A percentile compares a stretch with the other conserved stretches of the same genome.
Conservation (phyloP, 768 basidiomycete genomes). For the Russula sp. region DNA sequence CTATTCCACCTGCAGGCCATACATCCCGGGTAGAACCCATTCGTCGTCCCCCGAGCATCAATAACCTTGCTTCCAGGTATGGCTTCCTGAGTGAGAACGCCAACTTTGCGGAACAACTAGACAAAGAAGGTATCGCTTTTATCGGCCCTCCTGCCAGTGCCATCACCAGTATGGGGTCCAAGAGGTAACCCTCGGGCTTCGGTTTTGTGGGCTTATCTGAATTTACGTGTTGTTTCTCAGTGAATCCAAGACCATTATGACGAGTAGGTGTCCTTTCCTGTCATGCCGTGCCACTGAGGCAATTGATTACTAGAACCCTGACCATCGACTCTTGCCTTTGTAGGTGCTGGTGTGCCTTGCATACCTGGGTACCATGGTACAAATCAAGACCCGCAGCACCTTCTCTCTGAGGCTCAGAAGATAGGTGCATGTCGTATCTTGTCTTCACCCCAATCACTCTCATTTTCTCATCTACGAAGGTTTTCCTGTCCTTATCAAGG, state of each 20-base stretch:
- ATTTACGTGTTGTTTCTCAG: conserved; percentile 39
- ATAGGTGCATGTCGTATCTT: conserved; percentile 50
- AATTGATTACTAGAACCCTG: conserved; percentile 10
- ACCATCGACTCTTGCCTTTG: background rate
- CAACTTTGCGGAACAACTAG: conserved; percentile 67
- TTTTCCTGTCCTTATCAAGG: conserved; percentile 93
- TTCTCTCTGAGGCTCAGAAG: conserved; percentile 63
- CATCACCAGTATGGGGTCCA: conserved; percentile 93
- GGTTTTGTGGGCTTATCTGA: background rate
- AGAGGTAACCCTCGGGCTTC: conserved; percentile 54
- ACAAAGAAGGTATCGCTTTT: conserved; percentile 79
- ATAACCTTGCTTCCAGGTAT: conserved; percentile 49
- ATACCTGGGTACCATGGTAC: conserved; percentile 92
- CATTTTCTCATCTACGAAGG: conserved; percentile 40
- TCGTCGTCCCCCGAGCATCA: background rate
- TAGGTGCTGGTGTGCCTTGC: conserved; percentile 86
- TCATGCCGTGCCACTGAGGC: background rate
- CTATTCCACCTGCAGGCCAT: conserved; percentile 56
- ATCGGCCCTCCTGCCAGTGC: conserved; percentile 88
- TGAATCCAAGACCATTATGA: conserved; percentile 96
- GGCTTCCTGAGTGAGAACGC: conserved; percentile 94
- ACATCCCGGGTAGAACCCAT: conserved; percentile 71
- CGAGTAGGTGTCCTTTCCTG: conserved; percentile 43
- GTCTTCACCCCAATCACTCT: background rate
- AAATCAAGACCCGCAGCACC: conserved; percentile 70